These are phyloP conservation scores for Ustilago xerochloae DNA, from an alignment of 1,284 basidiomycete genomes.

Conservation along the genomic window DNA sequence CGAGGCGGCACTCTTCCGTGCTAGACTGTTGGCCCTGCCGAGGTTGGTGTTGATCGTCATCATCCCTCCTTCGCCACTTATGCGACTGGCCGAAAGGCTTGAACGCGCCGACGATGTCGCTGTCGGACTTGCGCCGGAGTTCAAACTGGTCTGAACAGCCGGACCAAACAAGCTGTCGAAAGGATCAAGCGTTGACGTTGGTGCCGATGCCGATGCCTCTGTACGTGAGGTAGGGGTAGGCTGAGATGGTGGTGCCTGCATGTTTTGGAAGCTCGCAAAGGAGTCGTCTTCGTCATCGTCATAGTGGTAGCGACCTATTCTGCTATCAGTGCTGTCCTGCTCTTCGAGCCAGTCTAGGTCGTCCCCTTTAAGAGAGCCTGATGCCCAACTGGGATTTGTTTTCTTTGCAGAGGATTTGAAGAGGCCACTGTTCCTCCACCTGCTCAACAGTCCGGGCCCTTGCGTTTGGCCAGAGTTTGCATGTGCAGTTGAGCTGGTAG, in stretches of 20 bases:
- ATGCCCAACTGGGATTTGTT: slow-evolving; percentile 19
- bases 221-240: background rate
- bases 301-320: slow-evolving; percentile 11
- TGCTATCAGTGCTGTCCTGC: slow-evolving; percentile 24
- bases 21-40: slow-evolving; percentile 18
- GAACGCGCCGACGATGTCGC: slow-evolving; percentile 25
- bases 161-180: slow-evolving; percentile 26
- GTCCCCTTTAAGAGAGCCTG: slow-evolving; percentile 8
- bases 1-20: slow-evolving; percentile 23
- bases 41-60: slow-evolving; percentile 42
- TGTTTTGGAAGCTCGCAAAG: slow-evolving; percentile 22
- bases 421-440: slow-evolving; percentile 36
- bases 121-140: slow-evolving; percentile 8
- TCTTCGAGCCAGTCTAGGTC: slow-evolving; percentile 49
- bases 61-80: slow-evolving; percentile 37
- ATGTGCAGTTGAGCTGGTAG: background rate
- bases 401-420: slow-evolving; percentile 31
- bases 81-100: slow-evolving; percentile 23
- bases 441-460: slow-evolving; percentile 27
- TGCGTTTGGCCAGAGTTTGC: slow-evolving; percentile 7
- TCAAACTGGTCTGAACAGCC: slow-evolving; percentile 6
- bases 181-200: slow-evolving; percentile 10
- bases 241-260: background rate
- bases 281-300: slow-evolving; percentile 27
- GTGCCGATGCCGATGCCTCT: background rate